Conservation (phyloP, 2,329 filamentous ascomycete species). For the Fusarium sp. region DNA sequence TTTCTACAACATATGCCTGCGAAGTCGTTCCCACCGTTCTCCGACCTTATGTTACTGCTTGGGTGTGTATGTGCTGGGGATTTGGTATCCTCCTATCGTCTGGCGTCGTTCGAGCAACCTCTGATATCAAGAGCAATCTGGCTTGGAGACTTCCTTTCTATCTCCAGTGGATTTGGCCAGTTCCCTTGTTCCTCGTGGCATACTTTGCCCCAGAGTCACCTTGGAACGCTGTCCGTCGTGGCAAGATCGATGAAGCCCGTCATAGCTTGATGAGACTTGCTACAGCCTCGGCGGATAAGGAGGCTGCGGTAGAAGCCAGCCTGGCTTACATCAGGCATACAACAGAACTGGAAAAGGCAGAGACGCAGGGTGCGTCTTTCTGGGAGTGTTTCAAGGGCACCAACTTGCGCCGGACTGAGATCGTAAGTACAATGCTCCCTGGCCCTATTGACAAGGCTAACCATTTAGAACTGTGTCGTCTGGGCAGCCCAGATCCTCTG, state of each 20-base stretch:
- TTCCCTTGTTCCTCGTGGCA: neutral
- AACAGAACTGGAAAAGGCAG: neutral
- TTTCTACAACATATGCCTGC: neutral
- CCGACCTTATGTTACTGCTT: constrained; percentile 51
- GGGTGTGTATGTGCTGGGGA: constrained; percentile 54
- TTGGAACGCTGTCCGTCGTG: neutral
- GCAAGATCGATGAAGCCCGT: neutral
- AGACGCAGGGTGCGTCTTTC: neutral
- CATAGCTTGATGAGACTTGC: constrained; percentile 1
- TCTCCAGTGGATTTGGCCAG: constrained; percentile 46
- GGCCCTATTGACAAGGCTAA: neutral
- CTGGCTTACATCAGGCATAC: neutral
- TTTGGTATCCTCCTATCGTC: constrained; percentile 53
- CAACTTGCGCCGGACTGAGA: neutral
- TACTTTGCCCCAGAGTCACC: neutral
- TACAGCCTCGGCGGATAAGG: neutral
- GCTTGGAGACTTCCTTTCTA: constrained; percentile 49
- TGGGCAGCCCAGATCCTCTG: neutral
- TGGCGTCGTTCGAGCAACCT: constrained; percentile 49
- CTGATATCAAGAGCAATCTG: constrained; percentile 45
- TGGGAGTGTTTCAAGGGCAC: neutral
- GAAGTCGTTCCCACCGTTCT: constrained; percentile 36
- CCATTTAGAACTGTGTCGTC: neutral
- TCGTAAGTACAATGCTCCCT: neutral
- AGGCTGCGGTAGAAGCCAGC: neutral